These are phyloP conservation scores for Sporothrix mexicana DNA, from an alignment of 2,329 filamentous ascomycete species.

Conservation along the genomic window DNA sequence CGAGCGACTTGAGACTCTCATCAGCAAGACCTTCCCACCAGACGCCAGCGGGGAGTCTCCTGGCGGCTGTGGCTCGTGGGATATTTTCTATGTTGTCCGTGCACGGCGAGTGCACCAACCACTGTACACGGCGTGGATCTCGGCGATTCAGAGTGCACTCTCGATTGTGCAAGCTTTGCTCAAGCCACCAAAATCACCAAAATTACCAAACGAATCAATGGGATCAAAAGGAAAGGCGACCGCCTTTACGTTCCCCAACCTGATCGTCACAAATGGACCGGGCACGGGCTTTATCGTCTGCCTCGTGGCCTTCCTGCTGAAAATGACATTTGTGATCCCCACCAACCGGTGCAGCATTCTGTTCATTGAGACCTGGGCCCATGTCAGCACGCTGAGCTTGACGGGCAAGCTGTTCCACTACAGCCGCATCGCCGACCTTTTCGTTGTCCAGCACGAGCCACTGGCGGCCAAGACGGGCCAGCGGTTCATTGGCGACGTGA, in stretches of 20 bases:
- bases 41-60: conserved; percentile 11
- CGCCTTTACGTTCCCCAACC: conserved; percentile 63
- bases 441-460: conserved; percentile 80
- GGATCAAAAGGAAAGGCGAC: neutral
- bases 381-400: conserved; percentile 80
- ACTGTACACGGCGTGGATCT: conserved; percentile 73
- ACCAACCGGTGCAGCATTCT: conserved; percentile 70
- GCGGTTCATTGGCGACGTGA: conserved; percentile 39
- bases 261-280: conserved; percentile 87
- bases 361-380: conserved; percentile 92
- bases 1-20: conserved; percentile 65
- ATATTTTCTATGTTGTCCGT: conserved; percentile 72
- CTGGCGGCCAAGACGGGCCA: conserved; percentile 58
- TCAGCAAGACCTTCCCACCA: conserved; percentile 45
- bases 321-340: conserved; percentile 53
- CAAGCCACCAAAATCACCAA: conserved; percentile 38
- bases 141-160: conserved; percentile 66
- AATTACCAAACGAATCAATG: neutral
- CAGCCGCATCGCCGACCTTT: conserved; percentile 71
- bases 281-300: conserved; percentile 82
- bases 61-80: conserved; percentile 62
- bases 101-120: conserved; percentile 84
- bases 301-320: conserved; percentile 56
- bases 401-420: conserved; percentile 77
- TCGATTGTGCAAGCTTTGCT: conserved; percentile 43